phyloP scores from a whole-genome alignment of 2,329 filamentous ascomycete genomes.

The Aspergillus brasiliensis region DNA sequence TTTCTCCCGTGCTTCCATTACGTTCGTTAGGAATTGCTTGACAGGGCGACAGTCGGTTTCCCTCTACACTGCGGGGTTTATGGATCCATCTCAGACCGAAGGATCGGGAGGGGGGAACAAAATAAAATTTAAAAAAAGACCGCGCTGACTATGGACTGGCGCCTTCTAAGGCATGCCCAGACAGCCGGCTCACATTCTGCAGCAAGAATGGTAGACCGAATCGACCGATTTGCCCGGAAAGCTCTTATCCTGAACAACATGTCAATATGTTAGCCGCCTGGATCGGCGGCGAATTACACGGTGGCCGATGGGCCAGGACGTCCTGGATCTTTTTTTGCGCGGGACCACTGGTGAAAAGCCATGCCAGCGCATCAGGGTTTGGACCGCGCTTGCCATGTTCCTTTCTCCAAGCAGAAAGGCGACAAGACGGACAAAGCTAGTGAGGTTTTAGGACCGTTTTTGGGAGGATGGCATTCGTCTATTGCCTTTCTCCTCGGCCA shows the following conservation, averaged over 20 bases:
- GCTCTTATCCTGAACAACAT: conserved; percentile 21
- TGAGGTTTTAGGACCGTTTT: conserved; percentile 17
- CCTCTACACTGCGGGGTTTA: conserved; percentile 30
- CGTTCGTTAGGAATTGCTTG: neutral
- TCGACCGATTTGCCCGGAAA: conserved; percentile 16
- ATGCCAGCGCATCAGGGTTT: conserved; percentile 80
- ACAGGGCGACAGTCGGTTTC: conserved; percentile 1
- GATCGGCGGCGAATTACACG: conserved; percentile 42
- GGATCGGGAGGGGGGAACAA: neutral
- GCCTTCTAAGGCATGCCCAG: conserved; percentile 12
- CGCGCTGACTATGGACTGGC: conserved; percentile 9
- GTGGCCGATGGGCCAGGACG: conserved; percentile 52
- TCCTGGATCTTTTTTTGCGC: conserved; percentile 57
- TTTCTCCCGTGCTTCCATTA: conserved; percentile 5
- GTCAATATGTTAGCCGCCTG: conserved; percentile 33
- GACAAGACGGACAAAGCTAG: conserved; percentile 20
- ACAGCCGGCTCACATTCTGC: conserved; percentile 23
- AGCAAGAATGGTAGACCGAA: conserved; percentile 20
- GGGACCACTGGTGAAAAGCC: conserved; percentile 78
- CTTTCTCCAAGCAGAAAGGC: conserved; percentile 19
- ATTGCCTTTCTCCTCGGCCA: conserved; percentile 8
- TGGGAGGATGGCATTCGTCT: no score
- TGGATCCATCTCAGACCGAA: conserved; percentile 9
- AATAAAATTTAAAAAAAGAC: conserved; percentile 1
- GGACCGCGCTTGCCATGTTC: conserved; percentile 25